A percentile compares a stretch with the other conserved stretches of the same genome.
Conservation (phyloP, 257 asterid species). For the Prunella vulgaris region DNA sequence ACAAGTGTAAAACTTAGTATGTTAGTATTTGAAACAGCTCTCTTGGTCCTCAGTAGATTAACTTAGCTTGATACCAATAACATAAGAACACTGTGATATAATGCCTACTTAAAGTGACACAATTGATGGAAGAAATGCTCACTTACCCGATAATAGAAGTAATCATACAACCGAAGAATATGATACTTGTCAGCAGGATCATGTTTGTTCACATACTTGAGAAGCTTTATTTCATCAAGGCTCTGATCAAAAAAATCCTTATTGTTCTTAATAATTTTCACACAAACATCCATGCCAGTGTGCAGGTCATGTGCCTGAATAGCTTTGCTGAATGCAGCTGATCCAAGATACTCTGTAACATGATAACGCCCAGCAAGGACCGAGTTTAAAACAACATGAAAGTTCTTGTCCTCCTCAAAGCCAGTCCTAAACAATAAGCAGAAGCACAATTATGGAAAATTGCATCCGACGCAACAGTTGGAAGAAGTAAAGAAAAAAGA, state of each 20-base stretch:
- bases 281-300: conserved; percentile 99
- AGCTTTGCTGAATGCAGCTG: conserved; percentile 99
- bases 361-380: conserved; percentile 96
- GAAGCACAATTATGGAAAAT: conserved; percentile 25
- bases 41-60: neutral
- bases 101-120: neutral
- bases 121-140: conserved; percentile 9
- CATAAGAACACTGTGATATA: neutral
- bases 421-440: conserved; percentile 72
- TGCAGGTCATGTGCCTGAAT: conserved; percentile 99
- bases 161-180: conserved; percentile 87
- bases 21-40: neutral
- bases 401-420: conserved; percentile 98
- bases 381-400: conserved; percentile 81
- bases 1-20: neutral
- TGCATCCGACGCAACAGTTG: neutral
- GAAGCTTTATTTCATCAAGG: conserved; percentile 98
- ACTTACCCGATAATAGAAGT: conserved; percentile 94
- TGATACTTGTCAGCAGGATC: conserved; percentile 99
- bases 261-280: conserved; percentile 95
- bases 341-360: conserved; percentile 98
- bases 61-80: neutral
- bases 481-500: neutral
- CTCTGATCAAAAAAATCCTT: conserved; percentile 98
- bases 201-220: conserved; percentile 91